A percentile compares a stretch with the other conserved stretches of the same genome.
phyloP scores from a whole-genome alignment of 163 green algal genomes.

The Chlamydomonas reinhardtii region DNA sequence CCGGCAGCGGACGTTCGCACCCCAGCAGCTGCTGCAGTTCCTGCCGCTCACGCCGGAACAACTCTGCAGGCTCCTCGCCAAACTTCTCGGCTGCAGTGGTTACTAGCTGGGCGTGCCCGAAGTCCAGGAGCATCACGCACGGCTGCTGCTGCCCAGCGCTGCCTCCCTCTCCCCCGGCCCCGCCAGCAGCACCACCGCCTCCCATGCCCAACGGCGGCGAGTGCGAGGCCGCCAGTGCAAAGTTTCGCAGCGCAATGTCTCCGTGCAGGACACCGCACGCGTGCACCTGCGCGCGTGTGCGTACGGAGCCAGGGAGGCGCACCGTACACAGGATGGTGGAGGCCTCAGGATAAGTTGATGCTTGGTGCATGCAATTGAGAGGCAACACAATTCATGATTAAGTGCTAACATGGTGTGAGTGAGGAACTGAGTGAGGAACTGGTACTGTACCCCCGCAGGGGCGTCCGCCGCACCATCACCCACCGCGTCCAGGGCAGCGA shows the following conservation, averaged over 20 bases:
- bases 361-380: too few species aligned
- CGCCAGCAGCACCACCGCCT: neutral
- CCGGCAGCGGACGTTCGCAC: neutral
- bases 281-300: slow-evolving; percentile 25
- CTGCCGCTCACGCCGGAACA: neutral
- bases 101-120: neutral
- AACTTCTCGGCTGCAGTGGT: neutral
- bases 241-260: neutral
- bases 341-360: too few species aligned
- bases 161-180: neutral
- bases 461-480: too few species aligned
- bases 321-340: too few species aligned
- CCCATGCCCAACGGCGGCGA: neutral
- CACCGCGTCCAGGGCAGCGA: slow-evolving; percentile 1
- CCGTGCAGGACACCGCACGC: neutral
- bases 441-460: too few species aligned
- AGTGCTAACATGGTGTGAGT: too few species aligned
- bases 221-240: neutral
- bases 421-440: too few species aligned
- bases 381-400: too few species aligned
- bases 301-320: too few species aligned
- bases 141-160: neutral
- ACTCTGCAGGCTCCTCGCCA: neutral
- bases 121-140: slow-evolving; percentile 4
- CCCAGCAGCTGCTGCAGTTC: neutral